Evolutionary conservation across 2,329 filamentous ascomycete species (phyloP).

Genomic region (Hymenoscyphus albidus): DNA sequence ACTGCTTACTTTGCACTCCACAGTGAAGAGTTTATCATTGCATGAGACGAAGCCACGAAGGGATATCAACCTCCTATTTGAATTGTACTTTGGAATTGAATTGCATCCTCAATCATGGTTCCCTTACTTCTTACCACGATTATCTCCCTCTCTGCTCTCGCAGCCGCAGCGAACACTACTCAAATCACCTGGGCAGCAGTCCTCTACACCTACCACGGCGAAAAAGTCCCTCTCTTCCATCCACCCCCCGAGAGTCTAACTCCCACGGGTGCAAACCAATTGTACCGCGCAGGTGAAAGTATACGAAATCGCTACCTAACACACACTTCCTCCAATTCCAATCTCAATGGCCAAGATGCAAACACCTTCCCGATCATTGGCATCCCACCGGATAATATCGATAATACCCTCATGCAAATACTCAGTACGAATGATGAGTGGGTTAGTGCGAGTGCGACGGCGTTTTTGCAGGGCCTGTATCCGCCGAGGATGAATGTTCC

Average conservation of each 20-base stretch:
- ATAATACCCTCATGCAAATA: slow-evolving; percentile 46
- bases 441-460: slow-evolving; percentile 65
- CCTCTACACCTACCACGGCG: slow-evolving; percentile 43
- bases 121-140: slow-evolving; percentile 15
- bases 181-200: slow-evolving; percentile 31
- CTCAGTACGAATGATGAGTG: slow-evolving; percentile 42
- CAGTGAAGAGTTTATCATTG: neutral
- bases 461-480: slow-evolving; percentile 82
- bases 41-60: neutral
- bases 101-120: slow-evolving; percentile 6
- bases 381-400: slow-evolving; percentile 43
- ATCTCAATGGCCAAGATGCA: slow-evolving; percentile 24
- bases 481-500: slow-evolving; percentile 50
- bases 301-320: slow-evolving; percentile 49
- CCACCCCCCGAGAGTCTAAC: slow-evolving; percentile 41
- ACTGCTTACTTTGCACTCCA: neutral
- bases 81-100: neutral
- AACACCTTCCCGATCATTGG: slow-evolving; percentile 41
- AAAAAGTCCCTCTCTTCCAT: slow-evolving; percentile 45
- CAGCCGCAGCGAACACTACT: slow-evolving; percentile 10
- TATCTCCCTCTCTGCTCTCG: slow-evolving; percentile 13
- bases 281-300: slow-evolving; percentile 45
- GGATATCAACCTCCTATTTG: neutral
- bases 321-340: slow-evolving; percentile 14
- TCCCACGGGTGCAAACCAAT: slow-evolving; percentile 51